These are phyloP conservation scores for Colletotrichum musicola DNA, from an alignment of 2,329 filamentous ascomycete genomes.

Conservation along the genomic window DNA sequence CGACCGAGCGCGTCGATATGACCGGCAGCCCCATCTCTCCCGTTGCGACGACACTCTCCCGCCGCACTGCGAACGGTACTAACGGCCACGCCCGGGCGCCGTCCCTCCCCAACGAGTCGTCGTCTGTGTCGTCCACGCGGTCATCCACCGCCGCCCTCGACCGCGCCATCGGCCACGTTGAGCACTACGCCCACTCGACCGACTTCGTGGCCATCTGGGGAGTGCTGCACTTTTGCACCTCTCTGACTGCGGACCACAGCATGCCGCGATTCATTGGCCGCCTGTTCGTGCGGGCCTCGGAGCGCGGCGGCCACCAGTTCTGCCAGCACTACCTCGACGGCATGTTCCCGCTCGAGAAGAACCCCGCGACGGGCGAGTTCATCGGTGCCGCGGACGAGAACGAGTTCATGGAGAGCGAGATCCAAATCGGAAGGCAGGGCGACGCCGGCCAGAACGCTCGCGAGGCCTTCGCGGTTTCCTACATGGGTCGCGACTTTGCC, in stretches of 20 bases:
- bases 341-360: constrained; percentile 68
- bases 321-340: constrained; percentile 72
- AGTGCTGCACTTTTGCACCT: constrained; percentile 71
- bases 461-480: constrained; percentile 63
- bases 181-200: constrained; percentile 82
- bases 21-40: constrained; percentile 33
- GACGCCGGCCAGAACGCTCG: constrained; percentile 58
- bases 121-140: constrained; percentile 50
- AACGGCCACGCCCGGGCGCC: constrained; percentile 5
- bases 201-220: constrained; percentile 84
- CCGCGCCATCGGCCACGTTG: constrained; percentile 76
- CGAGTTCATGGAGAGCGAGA: constrained; percentile 71
- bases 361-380: constrained; percentile 56
- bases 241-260: constrained; percentile 47
- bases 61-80: not conserved
- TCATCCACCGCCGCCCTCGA: constrained; percentile 55
- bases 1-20: constrained; percentile 6
- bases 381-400: constrained; percentile 61
- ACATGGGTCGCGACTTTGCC: constrained; percentile 56
- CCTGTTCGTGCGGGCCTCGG: constrained; percentile 60
- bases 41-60: not conserved
- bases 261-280: constrained; percentile 73
- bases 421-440: constrained; percentile 59
- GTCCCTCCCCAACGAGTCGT: constrained; percentile 42
- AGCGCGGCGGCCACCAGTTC: constrained; percentile 67